Evolutionary conservation across 345 rosid genomes (phyloP), one percentile per base, ranked within the genome.

Genomic region (Gossypium mustelinum): DNA sequence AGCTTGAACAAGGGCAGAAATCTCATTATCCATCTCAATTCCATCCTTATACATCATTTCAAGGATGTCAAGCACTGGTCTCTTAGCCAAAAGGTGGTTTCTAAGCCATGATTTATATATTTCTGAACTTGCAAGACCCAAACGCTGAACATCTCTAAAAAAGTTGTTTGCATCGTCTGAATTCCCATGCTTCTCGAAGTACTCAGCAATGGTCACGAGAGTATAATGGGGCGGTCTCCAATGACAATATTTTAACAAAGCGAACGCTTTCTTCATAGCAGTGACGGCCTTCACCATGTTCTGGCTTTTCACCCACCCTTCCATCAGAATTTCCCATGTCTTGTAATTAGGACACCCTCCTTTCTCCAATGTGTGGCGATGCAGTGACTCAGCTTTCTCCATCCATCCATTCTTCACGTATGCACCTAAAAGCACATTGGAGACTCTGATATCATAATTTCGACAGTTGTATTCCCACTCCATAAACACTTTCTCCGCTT

Each of bases 261-360:
- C 7, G 48, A 88, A 79, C n/a, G 79, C 85, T 74, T 70, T 72
- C 82, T 72, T 83, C 91, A 88, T 80, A 51, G 91, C 88, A 76
- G 78, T 75, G 20, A 87, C 57, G 45, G 91, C 92, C 73, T 88
- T 85, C n/a, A 75, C 85, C 87, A 88, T 86, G 65, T 80, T 73
- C 57, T 71, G 66, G 75, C 78, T 70, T 68, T 80, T 86, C 73
- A 87, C 80, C 89, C 87, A 86, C 29, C 89, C 92, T 78, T 90
- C 92, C 83, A 78, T 82, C 17, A 90, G 78, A 64, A 90, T 90
- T 58, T 90, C 94, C 94, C 92, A 90, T n/a, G 92, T 88, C 83
- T 88, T 90, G 75, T 82, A 88, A 76, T 90, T 90, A 18, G 95
- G 92, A 60, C 44, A 45, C 60, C 92, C 92, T 68, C 92, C 91